Evolutionary conservation across 2,329 filamentous ascomycete species (phyloP).

Genomic region (Penicillium hesseltinei): DNA sequence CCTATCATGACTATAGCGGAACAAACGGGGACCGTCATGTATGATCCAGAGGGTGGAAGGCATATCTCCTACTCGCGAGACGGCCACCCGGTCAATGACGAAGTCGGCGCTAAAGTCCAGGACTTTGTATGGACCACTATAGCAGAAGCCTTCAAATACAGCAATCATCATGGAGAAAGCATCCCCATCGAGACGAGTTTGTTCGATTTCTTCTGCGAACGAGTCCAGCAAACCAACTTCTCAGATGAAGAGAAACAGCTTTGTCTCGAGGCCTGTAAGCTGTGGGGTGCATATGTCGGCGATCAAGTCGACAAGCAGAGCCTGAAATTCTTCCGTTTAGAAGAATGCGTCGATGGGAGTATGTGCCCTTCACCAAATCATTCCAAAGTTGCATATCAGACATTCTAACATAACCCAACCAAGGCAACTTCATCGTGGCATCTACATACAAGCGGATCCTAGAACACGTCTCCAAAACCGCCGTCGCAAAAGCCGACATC

Average conservation of each 20-base stretch:
- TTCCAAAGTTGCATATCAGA: neutral
- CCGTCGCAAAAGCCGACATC: constrained; percentile 50
- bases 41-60: constrained; percentile 53
- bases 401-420: neutral
- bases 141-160: constrained; percentile 59
- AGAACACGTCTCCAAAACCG: constrained; percentile 50
- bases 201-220: constrained; percentile 56
- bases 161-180: constrained; percentile 50
- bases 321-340: constrained; percentile 63
- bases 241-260: constrained; percentile 45
- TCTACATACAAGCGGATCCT: constrained; percentile 61
- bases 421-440: constrained; percentile 62
- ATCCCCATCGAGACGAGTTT: constrained; percentile 56
- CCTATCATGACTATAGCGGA: constrained; percentile 59
- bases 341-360: constrained; percentile 64
- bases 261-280: constrained; percentile 55
- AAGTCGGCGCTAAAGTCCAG: constrained; percentile 33
- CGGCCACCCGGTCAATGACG: constrained; percentile 44
- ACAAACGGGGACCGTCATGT: constrained; percentile 50
- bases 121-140: constrained; percentile 59
- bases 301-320: constrained; percentile 59
- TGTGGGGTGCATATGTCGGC: constrained; percentile 66
- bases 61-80: constrained; percentile 49
- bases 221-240: constrained; percentile 43
- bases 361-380: neutral